Conservation (phyloP, 2,329 filamentous ascomycete genomes). For the Moelleriella libera region DNA sequence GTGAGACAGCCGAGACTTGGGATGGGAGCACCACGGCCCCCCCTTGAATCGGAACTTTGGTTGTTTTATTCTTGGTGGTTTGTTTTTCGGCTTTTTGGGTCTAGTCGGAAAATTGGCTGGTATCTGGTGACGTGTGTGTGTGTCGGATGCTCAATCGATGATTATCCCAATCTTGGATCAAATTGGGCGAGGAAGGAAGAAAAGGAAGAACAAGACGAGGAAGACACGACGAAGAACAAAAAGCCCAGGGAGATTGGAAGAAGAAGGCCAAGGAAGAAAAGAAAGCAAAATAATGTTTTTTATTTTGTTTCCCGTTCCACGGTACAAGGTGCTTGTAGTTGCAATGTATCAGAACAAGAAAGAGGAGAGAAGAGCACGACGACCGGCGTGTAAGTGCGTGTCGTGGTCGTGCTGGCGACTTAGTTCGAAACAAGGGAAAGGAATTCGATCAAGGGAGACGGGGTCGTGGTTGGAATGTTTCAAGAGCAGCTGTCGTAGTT, state of each 20-base stretch:
- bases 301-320: no score
- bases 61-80: not conserved
- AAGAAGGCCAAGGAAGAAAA: not conserved
- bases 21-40: not conserved
- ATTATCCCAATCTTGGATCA: no score
- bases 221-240: no score
- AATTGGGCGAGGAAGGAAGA: no score
- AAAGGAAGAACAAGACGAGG: no score
- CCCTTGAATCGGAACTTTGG: not conserved
- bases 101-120: not conserved
- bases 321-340: no score
- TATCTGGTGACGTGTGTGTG: no score
- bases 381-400: not conserved
- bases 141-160: no score
- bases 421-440: conserved; percentile 5
- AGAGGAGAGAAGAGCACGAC: no score
- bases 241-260: not conserved
- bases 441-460: conserved; percentile 7
- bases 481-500: not conserved
- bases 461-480: conserved; percentile 5
- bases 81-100: not conserved
- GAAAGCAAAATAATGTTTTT: not conserved
- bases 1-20: not conserved
- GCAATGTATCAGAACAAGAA: no score
- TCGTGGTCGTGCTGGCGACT: not conserved